Evolutionary conservation across 108 stramenopile genomes (phyloP).

Genomic region (Cylindrotheca closterium): DNA sequence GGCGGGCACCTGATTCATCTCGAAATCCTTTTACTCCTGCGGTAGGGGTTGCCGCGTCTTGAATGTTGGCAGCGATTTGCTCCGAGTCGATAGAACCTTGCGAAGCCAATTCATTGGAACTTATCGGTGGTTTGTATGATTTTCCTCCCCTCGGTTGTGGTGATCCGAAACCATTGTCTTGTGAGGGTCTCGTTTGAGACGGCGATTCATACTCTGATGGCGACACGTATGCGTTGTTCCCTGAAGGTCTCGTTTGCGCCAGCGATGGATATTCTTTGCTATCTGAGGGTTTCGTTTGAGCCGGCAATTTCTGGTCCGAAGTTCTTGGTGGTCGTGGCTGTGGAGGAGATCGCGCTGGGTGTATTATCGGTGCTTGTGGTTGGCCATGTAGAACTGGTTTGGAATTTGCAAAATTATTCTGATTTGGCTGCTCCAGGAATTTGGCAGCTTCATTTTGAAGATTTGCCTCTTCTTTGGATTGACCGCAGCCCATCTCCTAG

Average conservation of each 20-base stretch:
- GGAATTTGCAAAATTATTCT: neutral
- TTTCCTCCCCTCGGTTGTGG: neutral
- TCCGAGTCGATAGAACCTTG: neutral
- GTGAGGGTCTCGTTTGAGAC: no score
- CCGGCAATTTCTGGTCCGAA: neutral
- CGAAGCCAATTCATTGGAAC: neutral
- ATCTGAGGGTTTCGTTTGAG: neutral
- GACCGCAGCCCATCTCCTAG: neutral
- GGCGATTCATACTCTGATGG: neutral
- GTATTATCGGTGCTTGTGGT: no score
- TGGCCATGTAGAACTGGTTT: neutral
- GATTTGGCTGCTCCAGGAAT: neutral
- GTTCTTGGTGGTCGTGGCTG: neutral
- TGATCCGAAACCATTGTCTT: no score
- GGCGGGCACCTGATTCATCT: no score
- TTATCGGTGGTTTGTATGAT: neutral
- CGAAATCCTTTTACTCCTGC: no score
- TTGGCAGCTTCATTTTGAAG: neutral
- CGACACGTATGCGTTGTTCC: neutral
- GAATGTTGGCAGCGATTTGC: no score
- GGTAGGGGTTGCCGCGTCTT: no score
- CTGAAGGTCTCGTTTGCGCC: neutral
- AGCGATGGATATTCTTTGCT: neutral
- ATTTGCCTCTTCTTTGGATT: neutral
- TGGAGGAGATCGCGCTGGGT: neutral